phyloP scores from a whole-genome alignment of 192 early-diverging fungal species.

The Entomortierella chlamydospora region DNA sequence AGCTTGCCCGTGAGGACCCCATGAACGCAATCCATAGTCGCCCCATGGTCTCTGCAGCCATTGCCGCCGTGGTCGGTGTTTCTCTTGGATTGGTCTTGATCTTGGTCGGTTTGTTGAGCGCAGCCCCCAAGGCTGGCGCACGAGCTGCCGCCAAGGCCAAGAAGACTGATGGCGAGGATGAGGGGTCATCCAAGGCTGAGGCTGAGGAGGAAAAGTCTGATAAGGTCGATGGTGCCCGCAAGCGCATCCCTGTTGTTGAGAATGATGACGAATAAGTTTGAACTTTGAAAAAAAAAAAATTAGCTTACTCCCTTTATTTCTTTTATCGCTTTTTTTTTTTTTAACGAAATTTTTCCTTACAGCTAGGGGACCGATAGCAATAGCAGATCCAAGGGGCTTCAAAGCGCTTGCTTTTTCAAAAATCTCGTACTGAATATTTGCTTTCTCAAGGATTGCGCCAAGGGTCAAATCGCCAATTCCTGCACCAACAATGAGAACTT shows the following conservation, averaged over 20 bases:
- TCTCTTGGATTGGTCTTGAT: conserved; percentile 42
- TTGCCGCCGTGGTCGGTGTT: conserved; percentile 40
- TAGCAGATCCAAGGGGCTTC: no score
- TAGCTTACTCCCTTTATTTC: no score
- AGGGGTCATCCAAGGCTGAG: conserved; percentile 1
- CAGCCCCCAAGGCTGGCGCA: conserved; percentile 12
- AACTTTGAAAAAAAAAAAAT: no score
- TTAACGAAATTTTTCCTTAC: no score
- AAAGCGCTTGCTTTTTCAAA: no score
- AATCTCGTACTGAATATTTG: no score
- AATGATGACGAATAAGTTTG: conserved; percentile 28
- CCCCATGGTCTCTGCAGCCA: conserved; percentile 43
- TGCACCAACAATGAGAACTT: no score
- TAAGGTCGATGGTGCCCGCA: conserved; percentile 15
- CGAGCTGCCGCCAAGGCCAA: conserved; percentile 43
- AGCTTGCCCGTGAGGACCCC: conserved; percentile 50
- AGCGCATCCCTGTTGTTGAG: conserved; percentile 34
- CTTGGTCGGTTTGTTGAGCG: conserved; percentile 46
- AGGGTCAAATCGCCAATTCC: no score
- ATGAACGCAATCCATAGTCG: conserved; percentile 52
- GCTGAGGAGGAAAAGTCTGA: conserved; percentile 14
- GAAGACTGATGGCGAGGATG: conserved; percentile 55
- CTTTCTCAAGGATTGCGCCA: no score
- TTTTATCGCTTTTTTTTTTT: background rate
- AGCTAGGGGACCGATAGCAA: no score